Evolutionary conservation across 371 early-diverging fungal genomes (phyloP), one percentile per base, ranked within the genome.

Genomic region (Haplosporangium sp.): DNA sequence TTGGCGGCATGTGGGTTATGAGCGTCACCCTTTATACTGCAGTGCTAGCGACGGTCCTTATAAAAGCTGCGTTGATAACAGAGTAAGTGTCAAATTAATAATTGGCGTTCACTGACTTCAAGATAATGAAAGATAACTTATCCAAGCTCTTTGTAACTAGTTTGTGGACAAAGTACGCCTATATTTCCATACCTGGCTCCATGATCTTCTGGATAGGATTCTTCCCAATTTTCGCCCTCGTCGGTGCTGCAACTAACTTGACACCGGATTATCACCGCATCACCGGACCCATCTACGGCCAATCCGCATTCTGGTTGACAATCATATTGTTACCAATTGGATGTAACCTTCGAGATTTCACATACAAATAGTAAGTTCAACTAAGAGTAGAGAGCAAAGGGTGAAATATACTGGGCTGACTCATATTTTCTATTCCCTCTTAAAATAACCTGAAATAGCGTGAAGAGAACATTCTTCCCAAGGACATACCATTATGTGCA

Each of bases 401-500:
- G 27, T 27, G 1, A 27, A 27, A 27, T 27, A 27, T 27, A 27
- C 27, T 27, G 27, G 27, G 27, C 27, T 27, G 27, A 27, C 27
- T 27, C 27, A 45, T 15, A 45, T 50, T 7, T 55, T 27, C 50
- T 44, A 19, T 47, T 45, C 39, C 27, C 27, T 27, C 27, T 27
- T 27, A 27, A 27, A 27, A 27, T 27, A 27, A 27, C 27, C 27
- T 27, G 27, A 15, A 38, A 56, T 76, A 94, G 93, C 78, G 65
- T 82, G 69, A 93, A 96, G 85, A 92, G 96, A 47, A 94, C 93
- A 89, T 94, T 93, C 83, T 84, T 89, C 57, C 89, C 93, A 17
- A 70, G 91, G 70, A 88, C 94, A 13, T 97, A 97, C 85, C 98
- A 98, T 79, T 95, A 95, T 74, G 95, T 97, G 42, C 98, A 98